Percentiles rank a stretch among this genome's conserved stretches.
Evolutionary conservation across 2,329 filamentous ascomycete species (phyloP).

Genomic region (Tolypocladium pustulatum): DNA sequence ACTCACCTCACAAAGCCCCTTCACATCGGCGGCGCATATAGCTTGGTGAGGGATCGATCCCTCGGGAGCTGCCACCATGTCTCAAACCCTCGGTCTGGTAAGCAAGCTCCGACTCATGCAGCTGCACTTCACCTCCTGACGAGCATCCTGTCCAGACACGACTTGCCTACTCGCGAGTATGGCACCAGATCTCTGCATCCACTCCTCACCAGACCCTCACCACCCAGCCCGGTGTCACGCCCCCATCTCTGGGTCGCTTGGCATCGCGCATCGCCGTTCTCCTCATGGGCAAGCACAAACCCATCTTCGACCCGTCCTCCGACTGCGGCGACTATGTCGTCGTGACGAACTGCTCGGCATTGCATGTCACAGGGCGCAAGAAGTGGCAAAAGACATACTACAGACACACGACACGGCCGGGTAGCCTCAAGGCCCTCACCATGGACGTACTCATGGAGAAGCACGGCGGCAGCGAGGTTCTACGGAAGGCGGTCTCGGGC

Average conservation of each 20-base stretch:
- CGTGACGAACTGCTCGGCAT: slow-evolving; percentile 75
- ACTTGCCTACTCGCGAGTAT: slow-evolving; percentile 90
- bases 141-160: slow-evolving; percentile 55
- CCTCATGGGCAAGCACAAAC: slow-evolving; percentile 98
- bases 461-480: slow-evolving; percentile 83
- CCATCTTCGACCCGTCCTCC: slow-evolving; percentile 91
- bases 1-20: neutral
- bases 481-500: slow-evolving; percentile 84
- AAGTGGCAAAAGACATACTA: slow-evolving; percentile 93
- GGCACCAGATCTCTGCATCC: slow-evolving; percentile 76
- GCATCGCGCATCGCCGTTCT: slow-evolving; percentile 77
- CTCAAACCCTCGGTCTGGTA: slow-evolving; percentile 70
- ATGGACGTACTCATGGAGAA: slow-evolving; percentile 95
- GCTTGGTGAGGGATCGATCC: slow-evolving; percentile 8
- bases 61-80: slow-evolving; percentile 44
- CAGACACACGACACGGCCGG: slow-evolving; percentile 83
- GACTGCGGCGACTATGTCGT: slow-evolving; percentile 99
- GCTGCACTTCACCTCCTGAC: neutral
- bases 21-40: neutral
- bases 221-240: slow-evolving; percentile 45
- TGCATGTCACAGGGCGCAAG: slow-evolving; percentile 87
- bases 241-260: slow-evolving; percentile 78
- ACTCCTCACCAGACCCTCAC: slow-evolving; percentile 52
- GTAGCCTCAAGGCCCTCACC: slow-evolving; percentile 74
- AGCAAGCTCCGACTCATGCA: slow-evolving; percentile 5